phyloP scores from a whole-genome alignment of 192 early-diverging fungal genomes.

The Dimargaris xerosporica region DNA sequence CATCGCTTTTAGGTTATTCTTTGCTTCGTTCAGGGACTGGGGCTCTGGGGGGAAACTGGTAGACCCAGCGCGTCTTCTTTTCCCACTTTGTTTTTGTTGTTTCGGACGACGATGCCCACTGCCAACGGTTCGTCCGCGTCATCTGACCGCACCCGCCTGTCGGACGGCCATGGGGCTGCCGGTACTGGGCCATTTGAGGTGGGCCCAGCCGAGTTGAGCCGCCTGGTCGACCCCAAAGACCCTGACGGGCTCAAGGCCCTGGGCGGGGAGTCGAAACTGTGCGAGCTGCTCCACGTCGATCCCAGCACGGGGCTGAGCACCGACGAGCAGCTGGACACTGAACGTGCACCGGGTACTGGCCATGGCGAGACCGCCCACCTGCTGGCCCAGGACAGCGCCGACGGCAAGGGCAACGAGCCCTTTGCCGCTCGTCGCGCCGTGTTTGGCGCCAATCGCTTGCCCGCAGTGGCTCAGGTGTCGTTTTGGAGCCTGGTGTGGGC shows the following conservation, averaged over 20 bases:
- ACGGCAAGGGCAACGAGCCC: slow-evolving; percentile 12
- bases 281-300: slow-evolving; percentile 42
- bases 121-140: slow-evolving; percentile 7
- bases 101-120: not conserved
- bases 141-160: slow-evolving; percentile 10
- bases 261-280: slow-evolving; percentile 41
- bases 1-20: too few species aligned
- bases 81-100: not conserved
- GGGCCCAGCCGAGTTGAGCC: slow-evolving; percentile 31
- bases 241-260: slow-evolving; percentile 33
- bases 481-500: slow-evolving; percentile 37
- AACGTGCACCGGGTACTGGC: slow-evolving; percentile 11
- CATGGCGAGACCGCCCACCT: slow-evolving; percentile 25
- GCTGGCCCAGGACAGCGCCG: not conserved
- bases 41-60: too few species aligned
- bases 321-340: slow-evolving; percentile 24
- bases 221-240: slow-evolving; percentile 52
- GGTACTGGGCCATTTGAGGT: slow-evolving; percentile 25
- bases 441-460: slow-evolving; percentile 35
- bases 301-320: slow-evolving; percentile 36
- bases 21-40: too few species aligned
- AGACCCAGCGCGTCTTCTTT: too few species aligned
- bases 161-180: not conserved
- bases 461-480: slow-evolving; percentile 32
- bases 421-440: slow-evolving; percentile 31